Evolutionary conservation across 371 early-diverging fungal species (phyloP), one percentile per base, ranked within the genome.

Genomic region (Mucor circinelloides): DNA sequence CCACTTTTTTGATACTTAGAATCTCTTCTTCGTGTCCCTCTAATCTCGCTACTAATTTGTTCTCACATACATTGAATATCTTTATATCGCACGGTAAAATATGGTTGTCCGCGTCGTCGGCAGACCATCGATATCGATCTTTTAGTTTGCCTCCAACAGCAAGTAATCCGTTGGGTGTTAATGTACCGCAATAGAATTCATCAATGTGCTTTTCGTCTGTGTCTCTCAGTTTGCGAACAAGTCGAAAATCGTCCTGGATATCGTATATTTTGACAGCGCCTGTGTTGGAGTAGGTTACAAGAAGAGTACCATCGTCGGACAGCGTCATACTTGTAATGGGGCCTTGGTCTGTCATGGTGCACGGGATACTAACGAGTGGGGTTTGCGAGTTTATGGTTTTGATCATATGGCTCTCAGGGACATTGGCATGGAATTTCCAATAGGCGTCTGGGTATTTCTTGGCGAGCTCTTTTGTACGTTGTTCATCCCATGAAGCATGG

Each of bases 11-110:
- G 56, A 95, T 85, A 62, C 90, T 89, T 32, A 96, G 71, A 13
- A 97, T 84, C 70, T 97, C 97, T 71, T 97, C 96, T 3, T 83
- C 77, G 69, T 97, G 97, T 1, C 94, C 95, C 55, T 92, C 86
- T 21, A 95, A 79, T 52, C 75, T 78, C 25, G 80, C 74, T 7
- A 93, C 82, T 0, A 94, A 93, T 65, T 91, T 82, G 25, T 93
- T 90, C 1, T 86, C 82, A 23, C 87, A 64, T 2, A 94, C 68
- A 63, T 95, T 88, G 68, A 96, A 97, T 4, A 96, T 84, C 84
- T 96, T 96, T 36, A 96, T 81, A 4, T 94, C 92, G 65, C 95
- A 94, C 1, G 94, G 93, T 63, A 96, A 69, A 58, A 96, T 94
- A 67, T 95, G 94, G 71, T 94, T 95, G 71, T 96, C 97, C 6